Conservation (phyloP, 2,329 filamentous ascomycete species). For the Gremmenia infestans region DNA sequence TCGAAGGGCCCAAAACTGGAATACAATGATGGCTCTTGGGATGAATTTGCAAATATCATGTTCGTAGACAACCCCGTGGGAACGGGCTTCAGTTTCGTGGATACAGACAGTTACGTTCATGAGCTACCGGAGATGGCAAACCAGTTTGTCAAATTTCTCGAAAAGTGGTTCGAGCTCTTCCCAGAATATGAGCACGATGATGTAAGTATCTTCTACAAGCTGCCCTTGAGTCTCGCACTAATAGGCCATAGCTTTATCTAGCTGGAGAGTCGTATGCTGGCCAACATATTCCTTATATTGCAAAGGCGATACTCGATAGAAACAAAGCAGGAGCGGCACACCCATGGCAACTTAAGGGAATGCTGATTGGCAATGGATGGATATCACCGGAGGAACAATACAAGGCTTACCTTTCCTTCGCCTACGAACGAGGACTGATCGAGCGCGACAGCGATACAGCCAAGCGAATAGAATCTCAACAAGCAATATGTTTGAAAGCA, state of each 20-base stretch:
- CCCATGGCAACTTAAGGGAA: constrained; percentile 74
- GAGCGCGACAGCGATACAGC: constrained; percentile 59
- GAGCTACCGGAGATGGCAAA: constrained; percentile 85
- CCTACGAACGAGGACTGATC: constrained; percentile 71
- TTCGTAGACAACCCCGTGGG: constrained; percentile 98
- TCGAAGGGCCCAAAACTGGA: constrained; percentile 50
- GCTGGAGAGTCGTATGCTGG: constrained; percentile 96
- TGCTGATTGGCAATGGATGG: constrained; percentile 97
- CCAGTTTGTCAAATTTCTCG: constrained; percentile 83
- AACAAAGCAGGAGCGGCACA: constrained; percentile 59
- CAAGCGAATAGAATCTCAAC: constrained; percentile 61
- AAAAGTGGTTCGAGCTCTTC: constrained; percentile 87
- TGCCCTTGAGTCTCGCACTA: constrained; percentile 14
- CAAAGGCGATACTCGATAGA: constrained; percentile 81
- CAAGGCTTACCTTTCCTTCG: constrained; percentile 75
- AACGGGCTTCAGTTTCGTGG: constrained; percentile 92
- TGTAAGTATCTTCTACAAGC: constrained; percentile 51
- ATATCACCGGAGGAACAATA: constrained; percentile 90
- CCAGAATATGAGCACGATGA: constrained; percentile 90
- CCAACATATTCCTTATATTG: constrained; percentile 95
- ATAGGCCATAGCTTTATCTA: constrained; percentile 68
- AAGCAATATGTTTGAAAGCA: constrained; percentile 60
- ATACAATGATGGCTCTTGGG: constrained; percentile 94
- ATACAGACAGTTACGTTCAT: constrained; percentile 79
- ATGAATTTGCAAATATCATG: constrained; percentile 93